phyloP scores from a whole-genome alignment of 2,329 filamentous ascomycete genomes.

The Cercospora brassicicola region DNA sequence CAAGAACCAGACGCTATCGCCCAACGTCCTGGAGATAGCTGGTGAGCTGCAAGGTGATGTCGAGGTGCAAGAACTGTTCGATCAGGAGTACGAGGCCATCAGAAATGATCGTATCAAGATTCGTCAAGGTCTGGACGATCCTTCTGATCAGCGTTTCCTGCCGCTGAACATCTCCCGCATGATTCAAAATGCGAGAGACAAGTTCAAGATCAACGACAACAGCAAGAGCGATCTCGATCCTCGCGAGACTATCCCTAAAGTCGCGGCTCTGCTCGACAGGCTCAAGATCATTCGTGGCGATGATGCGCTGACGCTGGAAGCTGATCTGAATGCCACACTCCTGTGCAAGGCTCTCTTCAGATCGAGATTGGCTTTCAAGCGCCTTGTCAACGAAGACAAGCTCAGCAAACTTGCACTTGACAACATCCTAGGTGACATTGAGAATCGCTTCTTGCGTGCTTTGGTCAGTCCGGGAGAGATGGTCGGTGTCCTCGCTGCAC shows the following conservation, averaged over 20 bases:
- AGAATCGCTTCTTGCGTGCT: slow-evolving; percentile 81
- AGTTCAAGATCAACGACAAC: slow-evolving; percentile 85
- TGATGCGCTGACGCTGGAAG: slow-evolving; percentile 79
- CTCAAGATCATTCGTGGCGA: slow-evolving; percentile 83
- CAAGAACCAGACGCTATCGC: slow-evolving; percentile 56
- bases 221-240: slow-evolving; percentile 88
- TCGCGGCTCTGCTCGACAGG: slow-evolving; percentile 71
- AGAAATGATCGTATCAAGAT: slow-evolving; percentile 72
- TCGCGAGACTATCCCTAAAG: slow-evolving; percentile 77
- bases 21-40: slow-evolving; percentile 79
- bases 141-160: slow-evolving; percentile 83
- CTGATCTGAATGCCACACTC: slow-evolving; percentile 82
- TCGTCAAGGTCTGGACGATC: slow-evolving; percentile 69
- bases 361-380: slow-evolving; percentile 88
- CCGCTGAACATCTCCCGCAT: slow-evolving; percentile 90
- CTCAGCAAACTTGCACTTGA: slow-evolving; percentile 90
- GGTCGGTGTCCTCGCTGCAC: slow-evolving; percentile 95
- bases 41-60: slow-evolving; percentile 83
- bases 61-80: slow-evolving; percentile 81
- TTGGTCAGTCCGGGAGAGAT: slow-evolving; percentile 93
- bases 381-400: slow-evolving; percentile 79
- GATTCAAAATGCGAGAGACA: slow-evolving; percentile 83
- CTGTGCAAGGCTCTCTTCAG: slow-evolving; percentile 90
- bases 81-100: slow-evolving; percentile 83
- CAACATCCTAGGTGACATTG: slow-evolving; percentile 85